phyloP scores from a whole-genome alignment of 257 asterid genomes.

The Nicotiana knightiana region DNA sequence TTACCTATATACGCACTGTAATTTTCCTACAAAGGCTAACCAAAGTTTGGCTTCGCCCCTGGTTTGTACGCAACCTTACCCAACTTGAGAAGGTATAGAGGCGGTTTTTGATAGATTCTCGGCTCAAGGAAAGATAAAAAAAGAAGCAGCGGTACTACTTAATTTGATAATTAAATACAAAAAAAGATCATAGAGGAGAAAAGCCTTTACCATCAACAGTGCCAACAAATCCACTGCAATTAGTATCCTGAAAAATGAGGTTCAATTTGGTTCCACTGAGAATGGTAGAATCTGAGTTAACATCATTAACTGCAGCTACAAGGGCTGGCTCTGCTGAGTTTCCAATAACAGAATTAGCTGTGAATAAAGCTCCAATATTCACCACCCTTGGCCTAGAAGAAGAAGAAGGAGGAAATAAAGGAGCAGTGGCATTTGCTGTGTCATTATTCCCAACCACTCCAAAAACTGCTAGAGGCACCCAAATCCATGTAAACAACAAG shows the following conservation, averaged over 20 bases:
- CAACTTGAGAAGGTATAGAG: too few relatives aligned
- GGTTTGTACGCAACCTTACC: too few relatives aligned
- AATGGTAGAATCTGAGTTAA: constrained; percentile 53
- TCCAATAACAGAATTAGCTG: constrained; percentile 69
- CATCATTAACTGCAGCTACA: constrained; percentile 66
- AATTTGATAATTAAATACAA: neutral
- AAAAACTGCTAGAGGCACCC: constrained; percentile 30
- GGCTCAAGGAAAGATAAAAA: too few relatives aligned
- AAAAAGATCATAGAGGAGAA: neutral
- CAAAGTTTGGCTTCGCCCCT: too few relatives aligned
- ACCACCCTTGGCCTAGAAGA: constrained; percentile 34
- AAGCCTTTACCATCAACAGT: constrained; percentile 62
- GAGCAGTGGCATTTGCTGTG: constrained; percentile 6
- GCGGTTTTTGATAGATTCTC: too few relatives aligned
- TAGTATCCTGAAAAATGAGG: constrained; percentile 70
- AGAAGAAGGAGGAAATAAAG: constrained; percentile 1
- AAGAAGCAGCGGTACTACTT: neutral
- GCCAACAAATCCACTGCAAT: constrained; percentile 87
- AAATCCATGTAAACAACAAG: constrained; percentile 28
- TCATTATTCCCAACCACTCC: constrained; percentile 32
- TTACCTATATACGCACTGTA: too few relatives aligned
- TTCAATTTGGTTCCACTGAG: constrained; percentile 50
- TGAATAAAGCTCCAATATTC: constrained; percentile 74
- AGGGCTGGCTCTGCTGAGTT: constrained; percentile 70
- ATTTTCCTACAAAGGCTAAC: too few relatives aligned